Percentiles rank a stretch among this genome's conserved stretches.
Conservation (phyloP, 2,329 filamentous ascomycete genomes). For the Sporothrix brunneoviolacea region DNA sequence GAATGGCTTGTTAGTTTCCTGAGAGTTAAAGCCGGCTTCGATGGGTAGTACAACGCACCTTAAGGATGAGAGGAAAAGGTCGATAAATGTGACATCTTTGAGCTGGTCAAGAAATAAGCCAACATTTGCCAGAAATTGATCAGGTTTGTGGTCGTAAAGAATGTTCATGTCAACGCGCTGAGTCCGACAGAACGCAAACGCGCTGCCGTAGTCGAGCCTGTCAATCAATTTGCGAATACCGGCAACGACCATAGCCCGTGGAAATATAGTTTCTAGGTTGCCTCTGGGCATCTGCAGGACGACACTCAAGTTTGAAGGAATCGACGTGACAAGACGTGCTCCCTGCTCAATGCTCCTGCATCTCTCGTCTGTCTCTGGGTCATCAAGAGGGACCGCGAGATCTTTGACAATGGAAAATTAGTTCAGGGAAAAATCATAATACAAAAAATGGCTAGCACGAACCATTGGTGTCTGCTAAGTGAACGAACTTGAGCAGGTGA, state of each 20-base stretch:
- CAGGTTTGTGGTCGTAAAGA: slow-evolving; percentile 83
- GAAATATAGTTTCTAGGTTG: slow-evolving; percentile 92
- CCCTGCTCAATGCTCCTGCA: slow-evolving; percentile 90
- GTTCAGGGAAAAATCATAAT: not conserved
- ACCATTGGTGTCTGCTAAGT: slow-evolving; percentile 64
- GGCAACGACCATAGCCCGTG: slow-evolving; percentile 83
- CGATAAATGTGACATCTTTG: slow-evolving; percentile 72
- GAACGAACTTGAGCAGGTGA: slow-evolving; percentile 90
- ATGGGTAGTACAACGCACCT: too few species aligned
- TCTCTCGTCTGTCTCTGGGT: slow-evolving; percentile 85
- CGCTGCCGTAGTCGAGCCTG: slow-evolving; percentile 70
- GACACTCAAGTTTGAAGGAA: slow-evolving; percentile 79
- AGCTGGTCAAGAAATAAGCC: slow-evolving; percentile 77
- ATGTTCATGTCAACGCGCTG: slow-evolving; percentile 99
- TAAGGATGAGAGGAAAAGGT: slow-evolving; percentile 83
- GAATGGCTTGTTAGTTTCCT: slow-evolving; percentile 14
- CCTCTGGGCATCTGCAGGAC: slow-evolving; percentile 93
- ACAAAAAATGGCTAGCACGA: slow-evolving; percentile 21
- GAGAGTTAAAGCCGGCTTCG: too few species aligned
- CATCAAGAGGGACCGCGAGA: slow-evolving; percentile 76
- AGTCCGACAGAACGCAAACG: slow-evolving; percentile 81
- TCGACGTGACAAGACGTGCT: slow-evolving; percentile 76
- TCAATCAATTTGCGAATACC: slow-evolving; percentile 80
- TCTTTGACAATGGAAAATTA: slow-evolving; percentile 39
- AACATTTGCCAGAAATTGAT: slow-evolving; percentile 74